Conservation (phyloP, 1,139 yeast genomes). For the Sugiyamaella neomexicana region DNA sequence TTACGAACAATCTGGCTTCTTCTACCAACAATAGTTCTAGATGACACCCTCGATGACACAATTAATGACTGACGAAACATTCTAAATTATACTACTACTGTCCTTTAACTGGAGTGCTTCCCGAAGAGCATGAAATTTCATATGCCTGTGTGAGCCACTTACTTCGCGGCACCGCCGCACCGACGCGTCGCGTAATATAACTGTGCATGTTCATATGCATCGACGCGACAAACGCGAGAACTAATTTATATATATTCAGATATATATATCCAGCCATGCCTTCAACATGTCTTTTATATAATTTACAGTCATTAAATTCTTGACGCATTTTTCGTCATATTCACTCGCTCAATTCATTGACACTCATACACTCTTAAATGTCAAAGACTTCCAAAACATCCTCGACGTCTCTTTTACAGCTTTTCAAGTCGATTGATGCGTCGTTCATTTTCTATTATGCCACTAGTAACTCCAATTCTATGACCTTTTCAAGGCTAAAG, state of each 20-base stretch:
- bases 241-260: not conserved
- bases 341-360: not conserved
- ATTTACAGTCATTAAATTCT: not conserved
- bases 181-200: not conserved
- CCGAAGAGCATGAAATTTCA: not conserved
- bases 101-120: not conserved
- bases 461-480: slow-evolving; percentile 23
- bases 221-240: not conserved
- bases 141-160: not conserved
- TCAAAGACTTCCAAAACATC: not conserved
- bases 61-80: slow-evolving; percentile 9
- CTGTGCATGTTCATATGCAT: not conserved
- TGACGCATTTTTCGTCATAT: not conserved
- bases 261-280: not conserved
- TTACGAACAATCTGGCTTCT: not conserved
- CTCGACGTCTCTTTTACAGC: slow-evolving; percentile 9
- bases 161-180: not conserved
- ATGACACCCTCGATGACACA: not conserved
- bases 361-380: not conserved
- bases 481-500: slow-evolving; percentile 25
- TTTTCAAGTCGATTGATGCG: slow-evolving; percentile 30
- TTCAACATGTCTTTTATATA: not conserved
- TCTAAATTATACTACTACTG: not conserved
- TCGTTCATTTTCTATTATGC: slow-evolving; percentile 29
- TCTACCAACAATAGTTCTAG: slow-evolving; percentile 1